These are phyloP conservation scores for Gillenia trifoliata DNA, from an alignment of 306 rosid species.

Conservation along the genomic window DNA sequence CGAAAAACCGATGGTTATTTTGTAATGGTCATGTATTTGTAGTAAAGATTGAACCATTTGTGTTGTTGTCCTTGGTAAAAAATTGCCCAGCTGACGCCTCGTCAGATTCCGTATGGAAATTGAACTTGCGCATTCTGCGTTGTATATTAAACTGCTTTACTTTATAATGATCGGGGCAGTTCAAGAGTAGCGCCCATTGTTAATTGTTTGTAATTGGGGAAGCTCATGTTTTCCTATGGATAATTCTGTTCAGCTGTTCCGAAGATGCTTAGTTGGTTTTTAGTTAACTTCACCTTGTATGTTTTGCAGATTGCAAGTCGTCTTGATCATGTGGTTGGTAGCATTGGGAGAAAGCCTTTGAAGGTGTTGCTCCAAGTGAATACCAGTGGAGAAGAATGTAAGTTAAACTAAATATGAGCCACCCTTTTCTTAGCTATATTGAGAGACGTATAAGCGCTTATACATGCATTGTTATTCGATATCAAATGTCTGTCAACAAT, in stretches of 20 bases:
- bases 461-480: not conserved
- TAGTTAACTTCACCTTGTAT: not conserved
- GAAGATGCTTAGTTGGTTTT: not conserved
- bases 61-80: not conserved
- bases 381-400: slow-evolving; percentile 96
- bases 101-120: not conserved
- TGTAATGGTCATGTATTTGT: not conserved
- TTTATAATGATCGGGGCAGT: not conserved
- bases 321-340: slow-evolving; percentile 61
- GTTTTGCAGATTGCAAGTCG: slow-evolving; percentile 67
- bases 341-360: slow-evolving; percentile 74
- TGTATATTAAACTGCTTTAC: not conserved
- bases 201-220: not conserved
- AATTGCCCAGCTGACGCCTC: not conserved
- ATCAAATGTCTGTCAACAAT: not conserved
- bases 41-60: not conserved
- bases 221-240: not conserved
- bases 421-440: not conserved
- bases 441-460: not conserved
- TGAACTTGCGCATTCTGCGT: not conserved
- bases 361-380: slow-evolving; percentile 86
- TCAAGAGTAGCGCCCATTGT: not conserved
- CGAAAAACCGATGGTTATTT: not conserved
- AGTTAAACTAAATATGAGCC: slow-evolving; percentile 29
- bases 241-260: not conserved